Evolutionary conservation across 352 stramenopile species (phyloP).

Genomic region (Phytophthora pini): DNA sequence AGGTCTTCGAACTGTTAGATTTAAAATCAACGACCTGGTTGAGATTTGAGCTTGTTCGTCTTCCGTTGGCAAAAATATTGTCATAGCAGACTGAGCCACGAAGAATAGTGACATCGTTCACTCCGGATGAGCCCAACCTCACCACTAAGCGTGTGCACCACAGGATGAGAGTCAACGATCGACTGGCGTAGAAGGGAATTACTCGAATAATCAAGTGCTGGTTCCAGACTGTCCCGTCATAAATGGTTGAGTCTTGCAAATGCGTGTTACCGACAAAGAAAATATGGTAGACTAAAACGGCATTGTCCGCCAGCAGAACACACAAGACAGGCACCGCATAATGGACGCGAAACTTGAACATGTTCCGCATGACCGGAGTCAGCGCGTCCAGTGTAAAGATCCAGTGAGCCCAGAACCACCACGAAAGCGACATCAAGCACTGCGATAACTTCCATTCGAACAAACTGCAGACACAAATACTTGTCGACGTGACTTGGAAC

Average conservation of each 20-base stretch:
- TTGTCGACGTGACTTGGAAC: constrained; percentile 3
- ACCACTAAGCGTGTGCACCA: constrained; percentile 3
- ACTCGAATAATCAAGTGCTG: constrained; percentile 1
- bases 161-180: constrained; percentile 19
- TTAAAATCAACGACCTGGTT: constrained; percentile 12
- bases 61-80: constrained; percentile 32
- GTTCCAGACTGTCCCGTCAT: too few relatives aligned
- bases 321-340: background rate
- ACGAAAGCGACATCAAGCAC: constrained; percentile 20
- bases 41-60: constrained; percentile 8
- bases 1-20: too few relatives aligned
- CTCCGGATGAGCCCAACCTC: constrained; percentile 11
- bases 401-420: constrained; percentile 41
- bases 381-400: constrained; percentile 44
- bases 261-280: too few relatives aligned
- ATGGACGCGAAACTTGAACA: constrained; percentile 9
- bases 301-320: too few relatives aligned
- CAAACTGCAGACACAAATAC: constrained; percentile 19
- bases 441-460: constrained; percentile 15
- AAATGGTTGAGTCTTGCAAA: too few relatives aligned
- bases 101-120: constrained; percentile 29
- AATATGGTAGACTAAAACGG: too few relatives aligned
- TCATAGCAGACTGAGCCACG: constrained; percentile 38
- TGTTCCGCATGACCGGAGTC: constrained; percentile 34
- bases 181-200: constrained; percentile 23